These are phyloP conservation scores for Stromatinia cepivora DNA, from an alignment of 2,329 filamentous ascomycete species.

Conservation along the genomic window DNA sequence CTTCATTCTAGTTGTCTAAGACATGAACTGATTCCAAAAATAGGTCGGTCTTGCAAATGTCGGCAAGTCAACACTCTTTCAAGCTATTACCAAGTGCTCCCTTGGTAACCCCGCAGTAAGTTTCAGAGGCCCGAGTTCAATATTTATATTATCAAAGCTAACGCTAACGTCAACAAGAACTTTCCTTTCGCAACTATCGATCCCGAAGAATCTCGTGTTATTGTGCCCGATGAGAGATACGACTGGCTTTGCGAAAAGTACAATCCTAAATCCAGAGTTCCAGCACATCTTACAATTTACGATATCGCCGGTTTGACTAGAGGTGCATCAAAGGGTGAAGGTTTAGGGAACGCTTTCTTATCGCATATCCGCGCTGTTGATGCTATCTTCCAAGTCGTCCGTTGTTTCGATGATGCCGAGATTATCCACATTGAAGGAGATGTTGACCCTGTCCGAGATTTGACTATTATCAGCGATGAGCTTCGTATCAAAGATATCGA, in stretches of 20 bases:
- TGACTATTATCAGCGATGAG: slow-evolving; percentile 96
- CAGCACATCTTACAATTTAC: slow-evolving; percentile 96
- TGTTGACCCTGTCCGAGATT: slow-evolving; percentile 89
- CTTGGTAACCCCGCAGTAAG: slow-evolving; percentile 94
- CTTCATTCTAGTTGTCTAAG: slow-evolving; percentile 2
- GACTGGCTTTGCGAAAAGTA: slow-evolving; percentile 96
- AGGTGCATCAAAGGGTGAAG: slow-evolving; percentile 94
- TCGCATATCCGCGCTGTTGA: slow-evolving; percentile 98
- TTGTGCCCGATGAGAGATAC: slow-evolving; percentile 93
- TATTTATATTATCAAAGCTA: slow-evolving; percentile 17
- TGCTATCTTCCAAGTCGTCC: slow-evolving; percentile 95
- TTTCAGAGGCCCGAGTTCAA: slow-evolving; percentile 41
- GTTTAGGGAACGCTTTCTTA: slow-evolving; percentile 96
- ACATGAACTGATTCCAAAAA: slow-evolving; percentile 10
- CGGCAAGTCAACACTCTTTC: slow-evolving; percentile 98
- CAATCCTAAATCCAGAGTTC: slow-evolving; percentile 96
- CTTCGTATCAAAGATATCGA: slow-evolving; percentile 97
- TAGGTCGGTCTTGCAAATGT: slow-evolving; percentile 98
- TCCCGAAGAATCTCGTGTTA: slow-evolving; percentile 94
- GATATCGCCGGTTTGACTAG: slow-evolving; percentile 97
- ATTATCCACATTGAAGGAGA: slow-evolving; percentile 99
- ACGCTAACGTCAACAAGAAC: slow-evolving; percentile 58
- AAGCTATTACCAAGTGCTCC: slow-evolving; percentile 96
- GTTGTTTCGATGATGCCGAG: slow-evolving; percentile 97
- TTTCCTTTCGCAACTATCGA: slow-evolving; percentile 99